Conservation (phyloP, 441 rosid genomes). For the Adansonia madagascariensis region DNA sequence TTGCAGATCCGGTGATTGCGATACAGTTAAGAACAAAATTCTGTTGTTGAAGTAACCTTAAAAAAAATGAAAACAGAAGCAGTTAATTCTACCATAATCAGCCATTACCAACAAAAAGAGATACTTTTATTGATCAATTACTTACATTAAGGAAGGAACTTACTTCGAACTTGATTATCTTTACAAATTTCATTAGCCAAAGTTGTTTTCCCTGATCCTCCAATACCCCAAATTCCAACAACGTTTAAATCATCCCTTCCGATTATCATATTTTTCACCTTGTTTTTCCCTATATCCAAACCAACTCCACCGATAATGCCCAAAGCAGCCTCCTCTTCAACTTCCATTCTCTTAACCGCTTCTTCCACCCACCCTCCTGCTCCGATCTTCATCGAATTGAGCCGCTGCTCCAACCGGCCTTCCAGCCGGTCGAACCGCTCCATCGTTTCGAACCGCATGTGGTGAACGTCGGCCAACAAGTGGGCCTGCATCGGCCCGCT, state of each 20-base stretch:
- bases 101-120: background rate
- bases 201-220: slow-evolving; percentile 90
- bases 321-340: slow-evolving; percentile 41
- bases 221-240: slow-evolving; percentile 76
- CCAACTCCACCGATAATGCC: slow-evolving; percentile 48
- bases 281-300: slow-evolving; percentile 63
- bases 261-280: slow-evolving; percentile 70
- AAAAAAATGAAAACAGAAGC: slow-evolving; percentile 18
- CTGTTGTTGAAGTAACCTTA: slow-evolving; percentile 55
- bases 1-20: slow-evolving; percentile 78
- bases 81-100: background rate
- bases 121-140: background rate
- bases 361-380: slow-evolving; percentile 62
- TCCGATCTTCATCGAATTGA: slow-evolving; percentile 67
- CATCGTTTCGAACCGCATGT: slow-evolving; percentile 41
- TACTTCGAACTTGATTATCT: slow-evolving; percentile 68
- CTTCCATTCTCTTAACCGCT: slow-evolving; percentile 55
- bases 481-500: slow-evolving; percentile 46
- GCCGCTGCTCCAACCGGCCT: slow-evolving; percentile 47
- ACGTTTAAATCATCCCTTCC: slow-evolving; percentile 41
- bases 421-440: slow-evolving; percentile 63
- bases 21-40: slow-evolving; percentile 70
- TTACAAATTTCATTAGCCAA: slow-evolving; percentile 64
- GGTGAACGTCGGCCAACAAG: slow-evolving; percentile 70
- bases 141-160: slow-evolving; percentile 27